Percentiles rank a stretch among this genome's conserved stretches.
Evolutionary conservation across 495 filamentous ascomycete species (phyloP).

Genomic region (Hypoxylon rickii): DNA sequence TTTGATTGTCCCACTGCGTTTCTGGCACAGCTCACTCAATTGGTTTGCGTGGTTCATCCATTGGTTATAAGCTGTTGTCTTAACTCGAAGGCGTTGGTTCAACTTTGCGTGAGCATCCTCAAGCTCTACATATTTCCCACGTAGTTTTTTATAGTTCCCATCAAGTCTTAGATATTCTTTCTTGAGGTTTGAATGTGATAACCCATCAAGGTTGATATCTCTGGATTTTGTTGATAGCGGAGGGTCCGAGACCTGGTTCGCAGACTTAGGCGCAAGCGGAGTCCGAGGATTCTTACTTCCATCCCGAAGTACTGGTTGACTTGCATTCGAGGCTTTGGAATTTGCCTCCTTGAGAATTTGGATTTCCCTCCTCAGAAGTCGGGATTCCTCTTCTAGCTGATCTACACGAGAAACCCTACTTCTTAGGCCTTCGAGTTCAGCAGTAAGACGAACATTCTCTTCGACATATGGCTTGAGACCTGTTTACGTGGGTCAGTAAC

Average conservation of each 20-base stretch:
- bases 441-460: slow-evolving; percentile 21
- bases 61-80: slow-evolving; percentile 21
- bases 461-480: slow-evolving; percentile 18
- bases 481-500: slow-evolving; percentile 8
- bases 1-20: slow-evolving; percentile 36
- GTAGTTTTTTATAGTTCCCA: slow-evolving; percentile 30
- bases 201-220: slow-evolving; percentile 20
- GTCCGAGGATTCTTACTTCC: slow-evolving; percentile 8
- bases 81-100: slow-evolving; percentile 31
- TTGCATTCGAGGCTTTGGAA: neutral
- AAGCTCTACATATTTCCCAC: slow-evolving; percentile 31
- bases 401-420: slow-evolving; percentile 30
- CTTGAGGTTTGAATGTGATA: slow-evolving; percentile 32
- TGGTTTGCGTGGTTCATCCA: slow-evolving; percentile 35
- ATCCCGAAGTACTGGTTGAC: neutral
- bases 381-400: slow-evolving; percentile 43
- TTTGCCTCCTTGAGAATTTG: slow-evolving; percentile 13
- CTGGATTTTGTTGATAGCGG: slow-evolving; percentile 23
- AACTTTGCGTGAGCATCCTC: slow-evolving; percentile 44
- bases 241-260: slow-evolving; percentile 17
- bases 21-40: slow-evolving; percentile 24
- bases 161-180: slow-evolving; percentile 37
- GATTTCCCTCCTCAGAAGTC: slow-evolving; percentile 40
- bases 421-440: slow-evolving; percentile 40
- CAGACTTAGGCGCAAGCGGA: slow-evolving; percentile 31